Evolutionary conservation across 164 flowering plant species (phyloP).

Genomic region (Aristolochia fimbriata): DNA sequence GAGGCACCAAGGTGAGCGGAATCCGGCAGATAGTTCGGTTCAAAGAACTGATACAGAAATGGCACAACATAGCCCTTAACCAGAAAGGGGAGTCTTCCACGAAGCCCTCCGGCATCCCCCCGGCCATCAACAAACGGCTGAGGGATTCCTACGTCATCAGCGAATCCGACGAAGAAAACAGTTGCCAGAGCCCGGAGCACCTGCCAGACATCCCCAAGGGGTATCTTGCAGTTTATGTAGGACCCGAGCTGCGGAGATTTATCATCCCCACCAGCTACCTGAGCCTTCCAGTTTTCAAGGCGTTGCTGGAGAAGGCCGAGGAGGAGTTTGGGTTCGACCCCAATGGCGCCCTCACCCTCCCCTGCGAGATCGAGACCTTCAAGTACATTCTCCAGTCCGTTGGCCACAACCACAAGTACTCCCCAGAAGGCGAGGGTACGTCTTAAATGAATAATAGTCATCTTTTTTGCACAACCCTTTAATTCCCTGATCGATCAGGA

Average conservation of each 20-base stretch:
- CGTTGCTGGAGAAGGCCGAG: constrained; percentile 71
- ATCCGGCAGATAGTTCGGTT: constrained; percentile 71
- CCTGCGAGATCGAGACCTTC: constrained; percentile 88
- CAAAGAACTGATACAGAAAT: constrained; percentile 65
- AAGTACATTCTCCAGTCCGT: constrained; percentile 73
- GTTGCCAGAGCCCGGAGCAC: constrained; percentile 55
- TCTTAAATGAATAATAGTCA: no score
- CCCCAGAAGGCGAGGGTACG: constrained; percentile 2
- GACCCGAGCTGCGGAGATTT: constrained; percentile 83
- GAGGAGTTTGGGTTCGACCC: constrained; percentile 90
- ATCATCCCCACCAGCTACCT: constrained; percentile 79
- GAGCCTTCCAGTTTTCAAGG: constrained; percentile 56
- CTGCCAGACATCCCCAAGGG: constrained; percentile 80
- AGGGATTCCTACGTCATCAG: constrained; percentile 8
- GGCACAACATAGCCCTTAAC: constrained; percentile 57
- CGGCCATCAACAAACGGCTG: constrained; percentile 41
- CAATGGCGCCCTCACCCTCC: constrained; percentile 71
- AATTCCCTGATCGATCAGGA: no score
- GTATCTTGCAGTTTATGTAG: constrained; percentile 84
- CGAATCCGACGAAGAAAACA: constrained; percentile 77
- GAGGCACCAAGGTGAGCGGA: constrained; percentile 38
- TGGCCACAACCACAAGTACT: constrained; percentile 27
- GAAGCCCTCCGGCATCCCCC: constrained; percentile 34
- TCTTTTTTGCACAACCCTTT: background rate
- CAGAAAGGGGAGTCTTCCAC: constrained; percentile 10